Evolutionary conservation across 2,329 filamentous ascomycete genomes (phyloP), one percentile per base, ranked within the genome.

Genomic region (Mariannaea sp.): DNA sequence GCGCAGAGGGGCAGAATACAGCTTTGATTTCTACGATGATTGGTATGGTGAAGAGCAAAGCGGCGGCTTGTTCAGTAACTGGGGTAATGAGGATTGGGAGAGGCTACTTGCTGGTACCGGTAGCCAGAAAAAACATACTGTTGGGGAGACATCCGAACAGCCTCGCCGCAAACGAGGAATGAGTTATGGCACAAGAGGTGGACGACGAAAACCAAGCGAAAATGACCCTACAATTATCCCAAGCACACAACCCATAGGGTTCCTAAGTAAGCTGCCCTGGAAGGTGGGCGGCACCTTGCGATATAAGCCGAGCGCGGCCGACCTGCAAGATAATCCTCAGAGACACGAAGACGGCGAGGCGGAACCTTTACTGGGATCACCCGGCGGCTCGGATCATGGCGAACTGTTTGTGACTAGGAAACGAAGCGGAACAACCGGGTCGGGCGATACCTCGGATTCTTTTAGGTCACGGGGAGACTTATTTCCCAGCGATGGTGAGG

Each of bases 11-110:
- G 89, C 92, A 22, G 92, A 97, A 73, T 84, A 89, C 65, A 92
- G 84, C 66, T 97, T 97, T 70, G 93, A 97, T 71, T 97, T 97
- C 71, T 97, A 97, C 75, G 93, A 97, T 72, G 93, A 97, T 72
- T 97, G 93, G 93, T 91, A 96, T 56, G 79, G 82, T 49, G 81
- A 83, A 42, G 76, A 80, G 48, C 72, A 75, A 45, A 46, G 64
- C 27, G 81, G 85, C 32, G 81, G 86, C 0, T 71, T 93, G 41
- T 75, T 92, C 46, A 87, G 81, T 38, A 74, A 84, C 39, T 96
- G 91, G 89, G 86, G 87, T 32, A 86, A 76, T 62, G 92, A 95
- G 65, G 92, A 96, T 68, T 85, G 95, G 76, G 93, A 96, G 69
- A 81, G 90, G 45, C 74, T 97, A 58, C 75, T 96, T 44, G 89